These are phyloP conservation scores for Phoenix roebelenii DNA, from an alignment of 176 grass and related monocot genomes.

Conservation along the genomic window DNA sequence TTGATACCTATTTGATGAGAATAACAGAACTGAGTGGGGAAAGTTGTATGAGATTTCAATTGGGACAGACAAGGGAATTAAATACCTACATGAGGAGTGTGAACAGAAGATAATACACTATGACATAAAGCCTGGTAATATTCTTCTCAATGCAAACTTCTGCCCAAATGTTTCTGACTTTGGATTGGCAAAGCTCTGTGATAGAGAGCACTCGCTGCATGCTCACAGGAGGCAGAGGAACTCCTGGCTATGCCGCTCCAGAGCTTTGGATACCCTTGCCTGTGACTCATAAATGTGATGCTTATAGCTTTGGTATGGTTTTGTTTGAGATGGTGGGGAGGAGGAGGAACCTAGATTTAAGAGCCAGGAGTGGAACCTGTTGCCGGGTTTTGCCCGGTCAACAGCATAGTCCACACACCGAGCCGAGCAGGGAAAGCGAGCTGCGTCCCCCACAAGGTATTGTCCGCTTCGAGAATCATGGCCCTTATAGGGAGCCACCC, in stretches of 20 bases:
- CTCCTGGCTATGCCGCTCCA: slow-evolving; percentile 7
- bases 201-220: not conserved
- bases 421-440: too few species aligned
- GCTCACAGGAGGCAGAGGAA: not conserved
- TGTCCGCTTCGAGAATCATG: too few species aligned
- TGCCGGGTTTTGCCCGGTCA: too few species aligned
- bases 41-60: slow-evolving; percentile 1
- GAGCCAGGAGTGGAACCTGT: slow-evolving; percentile 2
- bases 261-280: not conserved
- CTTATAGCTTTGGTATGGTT: not conserved
- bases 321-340: not conserved
- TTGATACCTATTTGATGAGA: not conserved
- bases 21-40: not conserved
- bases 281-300: slow-evolving; percentile 4
- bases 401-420: too few species aligned
- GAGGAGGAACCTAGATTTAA: slow-evolving; percentile 4
- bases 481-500: too few species aligned
- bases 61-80: slow-evolving; percentile 2
- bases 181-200: slow-evolving; percentile 4
- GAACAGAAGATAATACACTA: slow-evolving; percentile 17
- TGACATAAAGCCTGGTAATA: slow-evolving; percentile 21
- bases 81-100: slow-evolving; percentile 8
- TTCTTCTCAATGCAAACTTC: slow-evolving; percentile 9
- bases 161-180: slow-evolving; percentile 13
- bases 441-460: too few species aligned